Evolutionary conservation across 306 rosid species (phyloP), one percentile per base, ranked within the genome.

Genomic region (Rosa persica): DNA sequence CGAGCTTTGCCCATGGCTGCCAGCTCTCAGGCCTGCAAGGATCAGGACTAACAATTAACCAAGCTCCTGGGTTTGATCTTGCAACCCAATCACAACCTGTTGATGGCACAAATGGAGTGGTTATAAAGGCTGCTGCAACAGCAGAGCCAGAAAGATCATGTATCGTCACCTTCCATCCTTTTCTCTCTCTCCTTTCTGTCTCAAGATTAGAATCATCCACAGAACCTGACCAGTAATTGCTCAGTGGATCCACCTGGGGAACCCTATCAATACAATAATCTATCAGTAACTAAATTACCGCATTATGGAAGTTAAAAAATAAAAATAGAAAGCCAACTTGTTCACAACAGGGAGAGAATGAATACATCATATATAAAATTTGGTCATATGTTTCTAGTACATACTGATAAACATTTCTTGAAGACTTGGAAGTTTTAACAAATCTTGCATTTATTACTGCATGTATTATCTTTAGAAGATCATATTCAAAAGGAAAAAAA

Each of bases 111-210:
- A 93, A 93, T 55, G 98, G 98, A 85, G 98, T 93, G 72, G 97
- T 93, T 88, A 93, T 93, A 91, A 93, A 92, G 91, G 98, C 96
- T 75, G 97, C 97, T 73, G 98, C 98, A 78, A 91, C 97, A 81
- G 97, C 98, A 12, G 98, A 93, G 86, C 98, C 98, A 85, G 96
- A 93, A 67, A 93, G 97, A 83, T 93, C 98, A 80, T 93, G 98
- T 78, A 93, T 93, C 83, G 89, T 91, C 98, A 93, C 93, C 96
- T 93, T 93, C 98, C 98, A 93, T 70, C 97, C 98, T 80, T 90
- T 93, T 77, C 98, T 82, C 85, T 93, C 98, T 73, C 98, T 77
- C 77, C 96, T 87, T 83, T 81, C 91, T 0, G 71, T 62, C 75
- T 90, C 94, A 8, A 78, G 76, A 58, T 92, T 92, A 51, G 90